phyloP scores from a whole-genome alignment of 148 eudicot genomes.

The Rhododendron williamsianum region DNA sequence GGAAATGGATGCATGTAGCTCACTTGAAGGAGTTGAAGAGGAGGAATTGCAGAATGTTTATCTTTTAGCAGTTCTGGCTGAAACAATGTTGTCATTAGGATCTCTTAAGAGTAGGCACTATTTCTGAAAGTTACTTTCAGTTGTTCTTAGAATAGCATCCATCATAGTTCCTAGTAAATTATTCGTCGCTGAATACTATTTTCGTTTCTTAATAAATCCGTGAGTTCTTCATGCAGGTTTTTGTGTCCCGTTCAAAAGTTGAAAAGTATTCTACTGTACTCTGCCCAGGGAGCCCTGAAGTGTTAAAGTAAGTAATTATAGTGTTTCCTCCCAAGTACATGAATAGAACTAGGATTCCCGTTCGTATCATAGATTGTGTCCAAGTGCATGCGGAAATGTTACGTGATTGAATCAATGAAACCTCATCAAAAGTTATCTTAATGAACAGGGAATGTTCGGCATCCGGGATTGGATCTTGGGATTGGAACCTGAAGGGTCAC shows the following conservation, averaged over 20 bases:
- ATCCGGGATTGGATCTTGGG: constrained; percentile 89
- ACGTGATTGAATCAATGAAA: constrained; percentile 4
- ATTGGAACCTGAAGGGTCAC: constrained; percentile 81
- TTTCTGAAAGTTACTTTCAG: neutral
- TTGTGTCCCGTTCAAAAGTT: constrained; percentile 79
- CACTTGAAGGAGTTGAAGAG: neutral
- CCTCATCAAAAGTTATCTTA: constrained; percentile 10
- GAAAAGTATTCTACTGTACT: constrained; percentile 69
- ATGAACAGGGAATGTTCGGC: constrained; percentile 48
- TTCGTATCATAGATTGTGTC: neutral
- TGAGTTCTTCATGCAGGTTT: constrained; percentile 41
- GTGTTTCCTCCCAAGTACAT: neutral
- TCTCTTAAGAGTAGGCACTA: neutral
- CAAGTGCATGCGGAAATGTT: neutral
- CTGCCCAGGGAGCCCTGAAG: constrained; percentile 56
- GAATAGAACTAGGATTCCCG: neutral
- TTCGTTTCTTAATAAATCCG: neutral
- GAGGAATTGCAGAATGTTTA: neutral
- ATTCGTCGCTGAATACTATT: neutral
- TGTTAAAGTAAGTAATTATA: constrained; percentile 46
- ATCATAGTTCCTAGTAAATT: neutral
- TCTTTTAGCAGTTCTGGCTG: neutral
- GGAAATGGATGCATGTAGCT: neutral
- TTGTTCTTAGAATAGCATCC: neutral
- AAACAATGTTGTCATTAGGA: neutral